Conservation (phyloP, 2,329 filamentous ascomycete species). For the Fusarium sp. region DNA sequence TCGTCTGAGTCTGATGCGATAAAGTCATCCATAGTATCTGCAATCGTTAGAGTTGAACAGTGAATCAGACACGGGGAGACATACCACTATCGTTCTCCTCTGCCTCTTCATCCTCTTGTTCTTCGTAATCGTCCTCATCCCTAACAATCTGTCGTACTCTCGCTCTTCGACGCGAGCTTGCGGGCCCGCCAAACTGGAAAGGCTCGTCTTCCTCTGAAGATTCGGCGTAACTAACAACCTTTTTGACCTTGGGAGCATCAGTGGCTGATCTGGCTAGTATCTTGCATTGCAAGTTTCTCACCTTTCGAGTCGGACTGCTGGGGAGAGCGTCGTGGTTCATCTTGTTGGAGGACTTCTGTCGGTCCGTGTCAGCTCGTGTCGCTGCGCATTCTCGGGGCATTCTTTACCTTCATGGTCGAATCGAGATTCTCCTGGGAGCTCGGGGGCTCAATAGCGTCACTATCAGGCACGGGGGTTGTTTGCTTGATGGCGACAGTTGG, state of each 20-base stretch:
- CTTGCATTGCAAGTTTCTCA: conserved; percentile 47
- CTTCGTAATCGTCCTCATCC: conserved; percentile 77
- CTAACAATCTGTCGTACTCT: conserved; percentile 68
- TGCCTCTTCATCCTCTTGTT: conserved; percentile 72
- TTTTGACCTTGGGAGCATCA: conserved; percentile 56
- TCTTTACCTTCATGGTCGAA: conserved; percentile 33
- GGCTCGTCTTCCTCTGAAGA: conserved; percentile 84
- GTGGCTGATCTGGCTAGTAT: neutral
- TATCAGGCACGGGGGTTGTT: conserved; percentile 81
- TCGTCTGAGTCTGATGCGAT: conserved; percentile 86
- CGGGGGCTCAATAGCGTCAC: conserved; percentile 74
- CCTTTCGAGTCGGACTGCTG: conserved; percentile 85
- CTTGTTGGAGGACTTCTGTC: conserved; percentile 51
- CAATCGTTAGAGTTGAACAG: neutral
- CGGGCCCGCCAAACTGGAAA: conserved; percentile 60
- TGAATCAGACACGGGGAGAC: neutral
- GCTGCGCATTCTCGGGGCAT: conserved; percentile 5
- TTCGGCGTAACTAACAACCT: conserved; percentile 81
- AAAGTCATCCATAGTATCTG: conserved; percentile 85
- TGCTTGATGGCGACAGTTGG: conserved; percentile 49
- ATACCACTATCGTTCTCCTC: conserved; percentile 70
- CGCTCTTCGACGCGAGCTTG: conserved; percentile 51
- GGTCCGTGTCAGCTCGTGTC: conserved; percentile 48
- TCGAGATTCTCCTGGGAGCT: conserved; percentile 75
- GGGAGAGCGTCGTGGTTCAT: conserved; percentile 28